phyloP scores from a whole-genome alignment of 345 rosid genomes.

The Physaria fendleri region DNA sequence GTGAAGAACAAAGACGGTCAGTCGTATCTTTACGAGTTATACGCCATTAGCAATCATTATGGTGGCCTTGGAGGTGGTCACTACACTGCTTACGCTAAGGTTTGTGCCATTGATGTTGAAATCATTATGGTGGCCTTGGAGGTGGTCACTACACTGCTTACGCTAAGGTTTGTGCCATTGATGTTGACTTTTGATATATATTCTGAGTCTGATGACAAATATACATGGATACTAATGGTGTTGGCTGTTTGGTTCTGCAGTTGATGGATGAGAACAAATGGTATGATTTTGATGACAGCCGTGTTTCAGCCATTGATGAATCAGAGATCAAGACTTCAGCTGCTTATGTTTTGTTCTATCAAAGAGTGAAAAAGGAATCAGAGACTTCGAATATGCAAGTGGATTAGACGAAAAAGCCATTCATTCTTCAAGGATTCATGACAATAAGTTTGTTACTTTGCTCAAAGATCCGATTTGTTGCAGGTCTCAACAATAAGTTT shows the following conservation, averaged over 20 bases:
- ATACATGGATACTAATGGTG: not conserved
- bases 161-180: conserved; percentile 57
- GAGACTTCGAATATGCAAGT: conserved; percentile 2
- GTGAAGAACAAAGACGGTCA: conserved; percentile 55
- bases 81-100: conserved; percentile 94
- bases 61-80: conserved; percentile 96
- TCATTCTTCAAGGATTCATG: not conserved
- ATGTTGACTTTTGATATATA: not conserved
- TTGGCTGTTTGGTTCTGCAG: conserved; percentile 35
- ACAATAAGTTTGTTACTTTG: not conserved
- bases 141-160: conserved; percentile 96
- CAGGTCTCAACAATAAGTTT: not conserved
- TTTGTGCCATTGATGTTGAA: conserved; percentile 24
- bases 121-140: conserved; percentile 89
- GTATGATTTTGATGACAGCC: conserved; percentile 86
- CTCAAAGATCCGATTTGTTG: conserved; percentile 20
- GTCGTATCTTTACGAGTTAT: conserved; percentile 58
- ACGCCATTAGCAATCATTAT: conserved; percentile 90
- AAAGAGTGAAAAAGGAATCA: conserved; percentile 43
- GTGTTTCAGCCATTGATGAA: conserved; percentile 57
- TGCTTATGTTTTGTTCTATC: conserved; percentile 82
- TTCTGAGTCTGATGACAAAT: not conserved
- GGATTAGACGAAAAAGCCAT: not conserved
- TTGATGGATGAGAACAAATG: conserved; percentile 82
- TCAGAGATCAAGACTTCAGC: conserved; percentile 72